Base-by-base conservation (phyloP, 352 stramenopile genomes). In the Phytophthora pisi region DNA sequence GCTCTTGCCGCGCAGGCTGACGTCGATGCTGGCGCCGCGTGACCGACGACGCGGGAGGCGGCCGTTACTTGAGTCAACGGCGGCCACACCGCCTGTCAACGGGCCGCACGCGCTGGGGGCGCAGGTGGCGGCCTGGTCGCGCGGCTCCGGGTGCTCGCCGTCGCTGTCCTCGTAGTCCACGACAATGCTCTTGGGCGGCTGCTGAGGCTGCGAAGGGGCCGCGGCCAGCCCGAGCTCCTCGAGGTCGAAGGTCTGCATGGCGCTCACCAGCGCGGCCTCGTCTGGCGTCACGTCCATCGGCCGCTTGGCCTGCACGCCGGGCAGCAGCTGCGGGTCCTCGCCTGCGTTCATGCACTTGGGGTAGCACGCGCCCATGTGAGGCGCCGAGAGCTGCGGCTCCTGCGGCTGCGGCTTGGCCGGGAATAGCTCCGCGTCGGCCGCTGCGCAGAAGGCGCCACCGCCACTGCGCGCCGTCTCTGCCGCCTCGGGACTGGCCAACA, bases 141-240 rank as follows among this genome's bases (percentile, higher is more conserved):
- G 26, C 18, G 46, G 43, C 23, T 68, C n/a, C 53, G 46, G 57
- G 30, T 61, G 50, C 10, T 73, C 64, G 30, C 62, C 61, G 16
- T 68, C 62, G 47, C 53, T 66, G 26, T 75, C 64, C 42, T 90
- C 82, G 31, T 90, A 90, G 51, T 89, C 82, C 24, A 90, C 82
- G n/a, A 85, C 72, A 52, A 90, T 82, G 53, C 73, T 76, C 51
- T 78, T 72, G 18, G 63, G 36, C 57, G 61, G 46, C 23, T 64
- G 50, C 50, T 11, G 31, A 13, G 58, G 46, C 50, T 11, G 31
- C n/a, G 58, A 43, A 7, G 42, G 53, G 26, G 46, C 61, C 24
- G 55, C 53, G 13, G 51, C 53, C 45, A 62, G 57, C 16, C 61
- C 82, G 11, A 86, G 68, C 57, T 89, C 82, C 46, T 90, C 82